Base-by-base conservation (phyloP, 306 rosid species). In the Neltuma alba region DNA sequence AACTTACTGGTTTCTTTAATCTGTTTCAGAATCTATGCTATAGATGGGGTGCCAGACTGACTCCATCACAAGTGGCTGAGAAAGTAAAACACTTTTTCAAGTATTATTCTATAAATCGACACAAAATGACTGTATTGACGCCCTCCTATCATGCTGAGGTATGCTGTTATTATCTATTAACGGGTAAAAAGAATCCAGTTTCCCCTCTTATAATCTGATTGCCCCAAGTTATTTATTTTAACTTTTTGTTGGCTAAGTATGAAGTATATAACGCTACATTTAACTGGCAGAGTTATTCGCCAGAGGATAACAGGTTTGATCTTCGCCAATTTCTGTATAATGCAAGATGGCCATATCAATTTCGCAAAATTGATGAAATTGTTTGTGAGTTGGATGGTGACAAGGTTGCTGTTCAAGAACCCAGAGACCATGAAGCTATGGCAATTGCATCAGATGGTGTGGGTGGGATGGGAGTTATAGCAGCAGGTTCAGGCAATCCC, bases 101-200 rank as follows among this genome's bases (percentile, higher is more conserved):
- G 88, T 91, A 90, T 81, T 91, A 95, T 83, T 95, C 99, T n/a
- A 91, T 95, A 42, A 92, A 92, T 74, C 87, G 98, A 31, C 99
- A 92, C 89, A 95, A 95, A 83, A 91, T 95, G 99, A 92, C 98
- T 1, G 92, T 88, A 12, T 48, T 91, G 82, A 92, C 98, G 41
- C 99, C 99, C 16, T 92, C 98, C 54, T 95, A 95, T 86, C 99
- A 95, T 41, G 99, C 97, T 18, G 99, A 95, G 96, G 98, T 95
- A 84, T 61, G 70, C 34, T 42, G 60, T 30, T 55, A 74, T 31
- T 55, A 74, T 23, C 61, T 2, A 3, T 6, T 9, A 38, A 62
- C 41, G 45, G 11, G 27, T 45, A 64, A 54, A 54, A 23, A 55
- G 25, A 21, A 27, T 57, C 27, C 69, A 57, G 13, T 2, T 38